Conservation (phyloP, 2,329 filamentous ascomycete genomes). For the Calonectria fujianensis region DNA sequence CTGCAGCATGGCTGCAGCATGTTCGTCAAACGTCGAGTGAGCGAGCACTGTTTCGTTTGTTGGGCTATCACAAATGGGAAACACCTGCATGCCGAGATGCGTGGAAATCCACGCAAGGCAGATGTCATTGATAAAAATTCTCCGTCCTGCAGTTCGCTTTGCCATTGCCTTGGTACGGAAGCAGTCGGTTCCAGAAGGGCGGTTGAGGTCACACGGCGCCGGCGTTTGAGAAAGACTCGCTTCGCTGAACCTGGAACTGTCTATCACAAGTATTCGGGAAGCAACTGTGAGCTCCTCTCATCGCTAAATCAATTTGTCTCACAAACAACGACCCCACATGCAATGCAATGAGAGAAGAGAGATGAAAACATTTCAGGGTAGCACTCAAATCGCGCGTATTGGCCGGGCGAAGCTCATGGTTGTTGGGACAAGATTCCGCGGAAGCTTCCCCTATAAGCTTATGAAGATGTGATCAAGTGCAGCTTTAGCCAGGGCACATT, state of each 20-base stretch:
- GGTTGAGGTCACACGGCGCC: constrained; percentile 31
- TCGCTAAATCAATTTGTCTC: constrained; percentile 32
- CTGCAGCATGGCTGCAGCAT: constrained; percentile 19
- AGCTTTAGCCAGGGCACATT: constrained; percentile 11
- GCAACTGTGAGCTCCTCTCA: neutral
- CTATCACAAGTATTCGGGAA: neutral
- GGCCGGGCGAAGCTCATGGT: neutral
- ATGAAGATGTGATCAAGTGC: constrained; percentile 11
- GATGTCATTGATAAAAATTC: constrained; percentile 21
- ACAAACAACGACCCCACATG: constrained; percentile 30
- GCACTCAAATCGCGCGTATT: constrained; percentile 2
- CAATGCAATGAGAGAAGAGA: constrained; percentile 3
- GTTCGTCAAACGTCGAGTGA: constrained; percentile 35
- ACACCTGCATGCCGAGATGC: constrained; percentile 17
- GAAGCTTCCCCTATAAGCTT: constrained; percentile 10
- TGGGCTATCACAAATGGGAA: constrained; percentile 12
- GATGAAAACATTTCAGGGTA: constrained; percentile 17
- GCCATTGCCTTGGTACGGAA: constrained; percentile 19
- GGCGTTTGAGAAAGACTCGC: constrained; percentile 35
- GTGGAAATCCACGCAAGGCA: constrained; percentile 17
- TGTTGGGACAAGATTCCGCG: constrained; percentile 6
- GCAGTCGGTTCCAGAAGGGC: constrained; percentile 27
- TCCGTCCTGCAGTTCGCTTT: constrained; percentile 27
- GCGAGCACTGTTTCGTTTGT: constrained; percentile 39
- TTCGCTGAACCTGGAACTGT: constrained; percentile 8